Base-by-base conservation (phyloP, 2,329 filamentous ascomycete species). In the Ambrosiella cleistominuta region DNA sequence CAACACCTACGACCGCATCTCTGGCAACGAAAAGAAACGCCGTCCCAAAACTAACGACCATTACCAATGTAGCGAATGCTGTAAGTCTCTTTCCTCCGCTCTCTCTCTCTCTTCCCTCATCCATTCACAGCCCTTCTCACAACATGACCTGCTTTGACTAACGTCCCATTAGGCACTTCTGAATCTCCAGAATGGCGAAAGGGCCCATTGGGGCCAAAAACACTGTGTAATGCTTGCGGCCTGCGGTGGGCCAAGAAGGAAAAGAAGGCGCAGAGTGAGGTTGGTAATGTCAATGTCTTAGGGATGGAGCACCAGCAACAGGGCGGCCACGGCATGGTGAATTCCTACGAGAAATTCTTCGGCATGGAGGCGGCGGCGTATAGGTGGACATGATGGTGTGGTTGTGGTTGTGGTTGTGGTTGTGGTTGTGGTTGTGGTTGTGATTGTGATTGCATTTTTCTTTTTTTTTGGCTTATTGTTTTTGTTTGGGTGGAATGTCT, bases 181-280 rank as follows among this genome's bases (percentile, higher is more conserved):
- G 90, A 96, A 66, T 95, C 88, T 13, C 91, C 91, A 0, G 91
- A 97, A 73, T 97, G 91, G 91, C 79, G 91, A 62, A 96, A 95
- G 69, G 91, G 91, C 0, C 91, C 91, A 0, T 88, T 81, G 62
- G 91, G 91, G 1, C 90, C 90, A 1, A 96, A 97, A 70, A 96
- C 91, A 7, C 73, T 97, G 11, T 97, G 91, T 70, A 97, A 97
- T 71, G 91, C 91, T 7, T 97, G 91, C 67, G 91, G 91, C 42
- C 72, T 85, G 37, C 75, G 82, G 56, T 85, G 82, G 82, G 81
- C 82, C 13, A 82, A 86, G 79, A 89, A 87, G 67, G 87, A 93
- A 67, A 93, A 93, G 75, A 91, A 88, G 66, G 51, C 50, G 3
- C 51, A 40, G 27, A 15, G 6, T 11, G 27, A 42, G 49, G 17